Evolutionary conservation across 768 basidiomycete genomes (phyloP).

Genomic region (Lactarius vividus): DNA sequence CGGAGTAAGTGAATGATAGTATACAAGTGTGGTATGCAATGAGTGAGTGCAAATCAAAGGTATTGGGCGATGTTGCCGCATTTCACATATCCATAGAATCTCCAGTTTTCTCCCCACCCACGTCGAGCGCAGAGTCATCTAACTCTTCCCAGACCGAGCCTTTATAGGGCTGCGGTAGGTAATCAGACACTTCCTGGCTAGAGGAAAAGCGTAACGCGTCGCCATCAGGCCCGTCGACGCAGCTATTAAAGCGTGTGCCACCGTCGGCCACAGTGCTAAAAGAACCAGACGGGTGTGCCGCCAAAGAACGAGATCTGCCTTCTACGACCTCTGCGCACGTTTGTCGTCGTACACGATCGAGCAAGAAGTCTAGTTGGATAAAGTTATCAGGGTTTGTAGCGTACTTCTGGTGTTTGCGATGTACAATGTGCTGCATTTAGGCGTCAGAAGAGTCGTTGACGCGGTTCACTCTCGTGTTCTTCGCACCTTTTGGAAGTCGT

Average conservation of each 20-base stretch:
- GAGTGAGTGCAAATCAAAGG: conserved; percentile 13
- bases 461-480: background rate
- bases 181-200: conserved; percentile 27
- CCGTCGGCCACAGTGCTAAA: background rate
- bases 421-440: conserved; percentile 59
- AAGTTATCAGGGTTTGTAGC: conserved; percentile 79
- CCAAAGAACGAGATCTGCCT: conserved; percentile 19
- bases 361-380: conserved; percentile 68
- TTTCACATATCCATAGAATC: conserved; percentile 1
- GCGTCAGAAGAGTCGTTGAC: conserved; percentile 2
- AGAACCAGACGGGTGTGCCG: conserved; percentile 13
- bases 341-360: conserved; percentile 57
- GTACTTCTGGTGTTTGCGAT: conserved; percentile 78
- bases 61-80: background rate
- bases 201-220: conserved; percentile 16
- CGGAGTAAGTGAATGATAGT: conserved; percentile 21
- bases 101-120: background rate
- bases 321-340: conserved; percentile 37
- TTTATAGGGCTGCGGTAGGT: conserved; percentile 26
- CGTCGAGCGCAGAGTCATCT: conserved; percentile 18
- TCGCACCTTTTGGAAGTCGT: conserved; percentile 79
- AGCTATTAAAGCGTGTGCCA: conserved; percentile 9
- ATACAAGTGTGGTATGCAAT: conserved; percentile 26
- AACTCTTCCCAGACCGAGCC: conserved; percentile 10
- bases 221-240: background rate